Evolutionary conservation across 148 eudicot genomes (phyloP).

Genomic region (Dysphania ambrosioides): DNA sequence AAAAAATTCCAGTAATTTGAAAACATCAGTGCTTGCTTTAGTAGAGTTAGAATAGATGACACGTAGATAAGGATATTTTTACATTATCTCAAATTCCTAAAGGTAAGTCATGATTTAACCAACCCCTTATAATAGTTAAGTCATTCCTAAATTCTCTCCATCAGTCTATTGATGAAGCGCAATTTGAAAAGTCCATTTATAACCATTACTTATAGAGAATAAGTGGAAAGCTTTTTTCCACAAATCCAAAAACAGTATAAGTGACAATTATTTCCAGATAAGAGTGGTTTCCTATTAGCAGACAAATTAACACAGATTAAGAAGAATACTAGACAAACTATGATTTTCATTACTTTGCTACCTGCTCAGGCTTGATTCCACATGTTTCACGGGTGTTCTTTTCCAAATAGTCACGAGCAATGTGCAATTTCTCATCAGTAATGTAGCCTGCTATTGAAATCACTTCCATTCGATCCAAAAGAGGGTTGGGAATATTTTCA

Average conservation of each 20-base stretch:
- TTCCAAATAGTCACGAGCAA: conserved; percentile 95
- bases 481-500: conserved; percentile 83
- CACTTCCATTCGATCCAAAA: conserved; percentile 98
- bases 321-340: not conserved
- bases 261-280: not conserved
- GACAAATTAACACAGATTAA: not conserved
- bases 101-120: not conserved
- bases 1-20: conserved; percentile 5
- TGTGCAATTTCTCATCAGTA: conserved; percentile 97
- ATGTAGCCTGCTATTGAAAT: conserved; percentile 94
- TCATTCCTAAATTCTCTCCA: no score
- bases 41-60: not conserved
- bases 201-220: no score
- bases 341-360: conserved; percentile 16
- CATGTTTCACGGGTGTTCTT: conserved; percentile 86
- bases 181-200: not conserved
- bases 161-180: no score
- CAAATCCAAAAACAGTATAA: not conserved
- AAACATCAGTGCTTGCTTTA: not conserved
- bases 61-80: not conserved
- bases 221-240: not conserved
- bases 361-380: conserved; percentile 93
- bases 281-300: not conserved
- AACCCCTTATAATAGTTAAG: not conserved
- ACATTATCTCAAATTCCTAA: not conserved